These are phyloP conservation scores for Datisca glomerata DNA, from an alignment of 306 rosid genomes.

Conservation along the genomic window DNA sequence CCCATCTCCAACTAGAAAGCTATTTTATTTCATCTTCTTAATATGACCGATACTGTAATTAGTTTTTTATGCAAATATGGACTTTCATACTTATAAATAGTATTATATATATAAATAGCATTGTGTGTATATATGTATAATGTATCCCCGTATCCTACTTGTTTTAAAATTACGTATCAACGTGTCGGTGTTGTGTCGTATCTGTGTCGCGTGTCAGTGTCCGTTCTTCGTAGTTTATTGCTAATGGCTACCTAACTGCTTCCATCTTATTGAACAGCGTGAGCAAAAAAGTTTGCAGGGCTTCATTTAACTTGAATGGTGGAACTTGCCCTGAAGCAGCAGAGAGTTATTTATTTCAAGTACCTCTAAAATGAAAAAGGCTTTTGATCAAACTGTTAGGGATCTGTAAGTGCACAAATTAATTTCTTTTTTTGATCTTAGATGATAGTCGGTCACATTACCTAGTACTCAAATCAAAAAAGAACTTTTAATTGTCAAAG, in stretches of 20 bases:
- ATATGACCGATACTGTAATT: too few species aligned
- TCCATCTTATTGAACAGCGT: not conserved
- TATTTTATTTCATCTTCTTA: too few species aligned
- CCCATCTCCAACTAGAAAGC: too few species aligned
- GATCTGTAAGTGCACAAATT: slow-evolving; percentile 58
- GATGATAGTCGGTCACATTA: too few species aligned
- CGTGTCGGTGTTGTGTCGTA: too few species aligned
- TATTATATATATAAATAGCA: too few species aligned
- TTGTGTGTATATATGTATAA: not conserved
- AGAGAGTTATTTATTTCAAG: slow-evolving; percentile 14
- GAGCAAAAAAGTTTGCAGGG: not conserved
- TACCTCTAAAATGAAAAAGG: slow-evolving; percentile 72
- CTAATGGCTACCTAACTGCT: not conserved
- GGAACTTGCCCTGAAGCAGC: slow-evolving; percentile 20
- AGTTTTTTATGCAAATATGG: too few species aligned
- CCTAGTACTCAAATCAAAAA: too few species aligned
- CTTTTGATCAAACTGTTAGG: slow-evolving; percentile 88
- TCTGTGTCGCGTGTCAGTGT: too few species aligned
- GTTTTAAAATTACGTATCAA: too few species aligned
- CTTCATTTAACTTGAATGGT: slow-evolving; percentile 16
- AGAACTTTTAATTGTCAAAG: not conserved
- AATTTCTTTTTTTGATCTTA: too few species aligned
- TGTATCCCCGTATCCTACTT: not conserved
- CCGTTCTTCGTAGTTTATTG: not conserved
- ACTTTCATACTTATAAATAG: too few species aligned